These are phyloP conservation scores for Oenanthe javanica DNA, from an alignment of 140 eudicot species.

Conservation along the genomic window DNA sequence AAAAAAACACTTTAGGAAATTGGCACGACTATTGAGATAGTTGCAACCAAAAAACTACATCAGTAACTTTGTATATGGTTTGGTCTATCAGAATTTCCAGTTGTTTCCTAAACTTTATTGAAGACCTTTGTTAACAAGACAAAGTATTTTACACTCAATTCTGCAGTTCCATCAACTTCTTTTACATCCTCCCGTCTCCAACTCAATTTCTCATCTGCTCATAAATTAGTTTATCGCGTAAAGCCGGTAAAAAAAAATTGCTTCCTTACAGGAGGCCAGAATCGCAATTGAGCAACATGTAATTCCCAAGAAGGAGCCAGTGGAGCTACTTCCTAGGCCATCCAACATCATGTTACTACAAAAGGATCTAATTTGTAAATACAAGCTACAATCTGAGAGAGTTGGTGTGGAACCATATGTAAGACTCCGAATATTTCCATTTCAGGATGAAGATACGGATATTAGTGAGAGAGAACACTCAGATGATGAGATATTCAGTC, in stretches of 20 bases:
- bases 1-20: background rate
- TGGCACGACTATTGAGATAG: background rate
- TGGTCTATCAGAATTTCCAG: background rate
- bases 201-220: background rate
- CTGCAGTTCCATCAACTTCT: background rate
- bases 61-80: background rate
- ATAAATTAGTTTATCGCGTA: background rate
- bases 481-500: slow-evolving; percentile 18
- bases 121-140: background rate
- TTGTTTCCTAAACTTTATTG: background rate
- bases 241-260: background rate
- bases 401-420: slow-evolving; percentile 43
- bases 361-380: slow-evolving; percentile 63
- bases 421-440: slow-evolving; percentile 62
- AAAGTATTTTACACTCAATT: background rate
- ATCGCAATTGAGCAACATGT: slow-evolving; percentile 82
- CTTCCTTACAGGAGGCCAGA: slow-evolving; percentile 60
- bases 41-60: background rate
- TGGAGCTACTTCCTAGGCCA: slow-evolving; percentile 81
- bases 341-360: slow-evolving; percentile 62
- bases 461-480: slow-evolving; percentile 12
- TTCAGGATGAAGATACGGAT: slow-evolving; percentile 29
- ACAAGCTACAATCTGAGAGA: slow-evolving; percentile 58
- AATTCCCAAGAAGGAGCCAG: slow-evolving; percentile 71
- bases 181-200: background rate